Evolutionary conservation across 108 stramenopile species (phyloP).

Genomic region (Nitzschia sp.): DNA sequence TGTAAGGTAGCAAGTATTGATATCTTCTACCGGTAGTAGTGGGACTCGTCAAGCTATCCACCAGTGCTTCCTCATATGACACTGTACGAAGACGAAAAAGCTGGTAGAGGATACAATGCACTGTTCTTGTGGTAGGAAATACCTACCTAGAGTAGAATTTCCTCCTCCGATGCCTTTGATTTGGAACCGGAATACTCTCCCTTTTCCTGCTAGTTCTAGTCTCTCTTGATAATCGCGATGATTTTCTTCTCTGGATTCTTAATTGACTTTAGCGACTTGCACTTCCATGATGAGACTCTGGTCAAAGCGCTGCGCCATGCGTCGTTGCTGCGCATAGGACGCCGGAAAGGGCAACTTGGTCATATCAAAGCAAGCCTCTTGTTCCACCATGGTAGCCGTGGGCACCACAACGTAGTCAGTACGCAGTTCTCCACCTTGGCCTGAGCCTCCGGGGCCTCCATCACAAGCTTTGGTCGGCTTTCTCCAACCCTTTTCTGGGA

Average conservation of each 20-base stretch:
- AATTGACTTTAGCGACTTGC: conserved; percentile 47
- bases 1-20: too few relatives aligned
- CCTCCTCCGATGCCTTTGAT: too few relatives aligned
- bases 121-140: too few relatives aligned
- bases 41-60: too few relatives aligned
- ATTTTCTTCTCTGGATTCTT: not conserved
- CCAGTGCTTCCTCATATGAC: too few relatives aligned
- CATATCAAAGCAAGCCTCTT: conserved; percentile 85
- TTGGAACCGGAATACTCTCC: too few relatives aligned
- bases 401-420: conserved; percentile 76
- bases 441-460: conserved; percentile 82
- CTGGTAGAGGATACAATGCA: too few relatives aligned
- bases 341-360: conserved; percentile 78
- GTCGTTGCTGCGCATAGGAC: conserved; percentile 77
- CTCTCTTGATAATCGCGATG: too few relatives aligned
- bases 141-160: too few relatives aligned
- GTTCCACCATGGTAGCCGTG: conserved; percentile 85
- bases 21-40: too few relatives aligned
- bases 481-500: conserved; percentile 85
- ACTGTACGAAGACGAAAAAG: too few relatives aligned
- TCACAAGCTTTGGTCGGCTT: conserved; percentile 70
- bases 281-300: conserved; percentile 89
- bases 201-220: too few relatives aligned
- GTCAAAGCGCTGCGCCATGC: conserved; percentile 91
- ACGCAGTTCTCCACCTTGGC: conserved; percentile 76